Evolutionary conservation across 352 stramenopile genomes (phyloP).

Genomic region (Phytophthora crassamura): DNA sequence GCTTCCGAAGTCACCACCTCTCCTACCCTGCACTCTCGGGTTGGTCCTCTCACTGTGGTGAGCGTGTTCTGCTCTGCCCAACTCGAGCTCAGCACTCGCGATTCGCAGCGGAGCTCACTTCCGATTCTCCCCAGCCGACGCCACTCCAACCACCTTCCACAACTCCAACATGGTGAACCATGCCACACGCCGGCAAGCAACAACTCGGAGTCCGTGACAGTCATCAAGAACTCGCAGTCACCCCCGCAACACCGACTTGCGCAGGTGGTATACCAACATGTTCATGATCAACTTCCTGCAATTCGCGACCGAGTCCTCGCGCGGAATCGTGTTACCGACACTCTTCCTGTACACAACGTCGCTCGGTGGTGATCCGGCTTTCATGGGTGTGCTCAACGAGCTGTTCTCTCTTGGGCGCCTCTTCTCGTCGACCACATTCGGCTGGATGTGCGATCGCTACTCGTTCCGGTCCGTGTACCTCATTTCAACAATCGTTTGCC

Average conservation of each 20-base stretch:
- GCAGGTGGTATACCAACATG: slow-evolving; percentile 78
- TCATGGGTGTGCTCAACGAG: slow-evolving; percentile 79
- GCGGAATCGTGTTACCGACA: slow-evolving; percentile 76
- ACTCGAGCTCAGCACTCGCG: not conserved
- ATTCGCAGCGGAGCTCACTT: slow-evolving; percentile 27
- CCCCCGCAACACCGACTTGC: slow-evolving; percentile 42
- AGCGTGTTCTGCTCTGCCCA: slow-evolving; percentile 2
- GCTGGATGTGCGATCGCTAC: slow-evolving; percentile 85
- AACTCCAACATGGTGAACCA: slow-evolving; percentile 24
- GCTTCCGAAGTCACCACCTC: not conserved
- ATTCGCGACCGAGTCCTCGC: slow-evolving; percentile 75
- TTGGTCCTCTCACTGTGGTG: not conserved
- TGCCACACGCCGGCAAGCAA: slow-evolving; percentile 13
- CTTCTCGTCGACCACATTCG: slow-evolving; percentile 77
- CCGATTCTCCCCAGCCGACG: slow-evolving; percentile 15
- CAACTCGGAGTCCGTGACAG: slow-evolving; percentile 22
- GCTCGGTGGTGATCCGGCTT: slow-evolving; percentile 68
- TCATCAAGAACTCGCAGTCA: slow-evolving; percentile 38
- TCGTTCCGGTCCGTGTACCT: slow-evolving; percentile 83
- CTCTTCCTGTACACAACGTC: slow-evolving; percentile 84
- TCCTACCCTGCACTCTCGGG: slow-evolving; percentile 5
- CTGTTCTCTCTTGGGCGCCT: slow-evolving; percentile 76
- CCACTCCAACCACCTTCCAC: not conserved
- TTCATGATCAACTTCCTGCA: slow-evolving; percentile 84
- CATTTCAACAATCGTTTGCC: slow-evolving; percentile 70